phyloP scores from a whole-genome alignment of 1,139 yeast species.

The Geotrichum histeridarum region DNA sequence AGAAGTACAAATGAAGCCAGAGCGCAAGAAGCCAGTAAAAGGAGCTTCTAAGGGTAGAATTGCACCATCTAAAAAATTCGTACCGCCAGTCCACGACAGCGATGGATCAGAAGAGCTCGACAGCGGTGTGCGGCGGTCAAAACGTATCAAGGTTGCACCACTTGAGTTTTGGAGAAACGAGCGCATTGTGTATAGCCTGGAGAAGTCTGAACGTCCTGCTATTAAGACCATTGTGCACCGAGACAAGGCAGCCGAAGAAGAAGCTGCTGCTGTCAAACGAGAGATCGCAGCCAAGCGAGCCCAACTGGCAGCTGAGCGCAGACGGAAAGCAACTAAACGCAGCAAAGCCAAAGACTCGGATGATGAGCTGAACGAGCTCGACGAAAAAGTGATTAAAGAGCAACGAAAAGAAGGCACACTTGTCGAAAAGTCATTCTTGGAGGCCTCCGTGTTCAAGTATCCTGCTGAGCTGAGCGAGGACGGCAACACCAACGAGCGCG shows the following conservation, averaged over 20 bases:
- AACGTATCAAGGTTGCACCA: constrained; percentile 64
- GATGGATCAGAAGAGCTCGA: constrained; percentile 25
- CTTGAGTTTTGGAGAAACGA: constrained; percentile 86
- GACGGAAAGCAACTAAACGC: constrained; percentile 22
- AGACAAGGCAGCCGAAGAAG: constrained; percentile 10
- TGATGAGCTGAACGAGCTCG: constrained; percentile 40
- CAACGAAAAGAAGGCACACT: constrained; percentile 39
- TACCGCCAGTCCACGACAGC: constrained; percentile 1
- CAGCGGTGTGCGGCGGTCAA: constrained; percentile 46
- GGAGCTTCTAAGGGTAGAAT: background rate
- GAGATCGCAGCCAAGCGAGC: constrained; percentile 3
- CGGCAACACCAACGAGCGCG: constrained; percentile 38
- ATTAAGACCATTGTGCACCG: constrained; percentile 28
- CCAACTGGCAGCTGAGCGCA: background rate
- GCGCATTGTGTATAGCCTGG: constrained; percentile 54
- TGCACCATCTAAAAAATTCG: background rate
- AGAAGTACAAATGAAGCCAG: no score
- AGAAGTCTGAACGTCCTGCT: constrained; percentile 33
- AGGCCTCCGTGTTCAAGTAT: constrained; percentile 47
- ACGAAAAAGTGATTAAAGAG: constrained; percentile 48
- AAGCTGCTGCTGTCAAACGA: constrained; percentile 4
- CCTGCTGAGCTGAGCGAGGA: constrained; percentile 38
- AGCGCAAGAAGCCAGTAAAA: background rate
- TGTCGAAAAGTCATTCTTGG: constrained; percentile 34
- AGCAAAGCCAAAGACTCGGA: constrained; percentile 27